A percentile compares a stretch with the other conserved stretches of the same genome.
Evolutionary conservation across 495 filamentous ascomycete species (phyloP).

Genomic region (Terfezia boudieri): DNA sequence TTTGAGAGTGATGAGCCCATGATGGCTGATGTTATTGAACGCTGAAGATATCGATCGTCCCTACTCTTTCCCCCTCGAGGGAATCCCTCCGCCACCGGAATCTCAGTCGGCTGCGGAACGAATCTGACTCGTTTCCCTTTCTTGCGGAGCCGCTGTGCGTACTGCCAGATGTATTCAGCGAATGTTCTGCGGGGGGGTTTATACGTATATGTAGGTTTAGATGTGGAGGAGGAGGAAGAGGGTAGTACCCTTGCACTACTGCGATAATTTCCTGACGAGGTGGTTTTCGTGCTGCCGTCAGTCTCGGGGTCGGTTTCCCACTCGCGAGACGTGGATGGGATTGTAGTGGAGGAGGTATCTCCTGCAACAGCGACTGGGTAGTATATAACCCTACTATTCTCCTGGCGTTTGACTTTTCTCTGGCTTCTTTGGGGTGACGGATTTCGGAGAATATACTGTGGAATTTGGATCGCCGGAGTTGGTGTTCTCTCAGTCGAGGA

Average conservation of each 20-base stretch:
- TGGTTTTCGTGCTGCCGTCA: neutral
- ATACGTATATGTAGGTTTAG: neutral
- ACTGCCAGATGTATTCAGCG: neutral
- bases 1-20: neutral
- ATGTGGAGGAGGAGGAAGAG: neutral
- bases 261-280: neutral
- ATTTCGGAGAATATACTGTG: too few species aligned
- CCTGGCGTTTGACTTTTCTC: too few species aligned
- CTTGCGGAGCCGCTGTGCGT: neutral
- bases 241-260: neutral
- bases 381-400: too few species aligned
- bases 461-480: too few species aligned
- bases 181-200: neutral
- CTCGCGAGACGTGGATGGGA: neutral
- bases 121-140: neutral
- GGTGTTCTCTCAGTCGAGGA: too few species aligned
- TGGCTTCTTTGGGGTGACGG: too few species aligned
- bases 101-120: neutral
- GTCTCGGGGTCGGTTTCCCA: neutral
- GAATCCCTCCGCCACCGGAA: neutral
- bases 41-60: too few species aligned
- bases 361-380: too few species aligned
- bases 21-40: neutral
- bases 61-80: neutral
- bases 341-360: too few species aligned